Evolutionary conservation across 768 basidiomycete genomes (phyloP), one percentile per base, ranked within the genome.

Genomic region (Podaxis mareebaensis): DNA sequence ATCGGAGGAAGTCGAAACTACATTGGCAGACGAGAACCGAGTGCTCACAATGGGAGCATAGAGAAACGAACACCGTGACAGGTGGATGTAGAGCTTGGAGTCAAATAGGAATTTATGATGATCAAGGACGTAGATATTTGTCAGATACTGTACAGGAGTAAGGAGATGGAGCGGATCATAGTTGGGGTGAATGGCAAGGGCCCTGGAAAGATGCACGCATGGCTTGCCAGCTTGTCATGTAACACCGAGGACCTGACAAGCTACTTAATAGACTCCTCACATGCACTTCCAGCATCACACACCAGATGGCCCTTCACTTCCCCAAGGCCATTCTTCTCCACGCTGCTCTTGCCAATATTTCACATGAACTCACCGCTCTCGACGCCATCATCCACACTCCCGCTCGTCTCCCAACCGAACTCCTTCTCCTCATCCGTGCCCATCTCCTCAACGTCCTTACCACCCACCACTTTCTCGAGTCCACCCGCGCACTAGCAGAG

Each of bases 341-440:
- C 64, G 79, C 85, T 17, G 71, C 81, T 58, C 82, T 88, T 64
- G 82, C 85, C 17, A 67, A 76, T 61, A 61, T 81, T 24, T 83
- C 85, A 42, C 78, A 78, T 8, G 73, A 83, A 68, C 67, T 86
- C 67, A 73, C 71, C 53, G 74, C 80, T 13, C 65, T 83, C 61
- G 81, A 83, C 66, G 64, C 70, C 3, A 70, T 79, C 67, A 77
- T 81, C 55, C 69, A 55, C 15, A 49, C 56, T 15, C 65, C 69
- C 4, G 62, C 54, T 22, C 52, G 57, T 40, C 71, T 87, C 22
- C 86, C 86, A 15, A 66, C 78, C 22, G 86, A 88, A 64, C 65
- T 87, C n/a, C 77, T 86, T 48, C 75, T 84, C 40, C 67, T 80
- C 67, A 80, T 88, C 64, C 83, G 86, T 51, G 72, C 73, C 17